These are phyloP conservation scores for Penicillium pulvis DNA, from an alignment of 495 filamentous ascomycete genomes.

Conservation along the genomic window DNA sequence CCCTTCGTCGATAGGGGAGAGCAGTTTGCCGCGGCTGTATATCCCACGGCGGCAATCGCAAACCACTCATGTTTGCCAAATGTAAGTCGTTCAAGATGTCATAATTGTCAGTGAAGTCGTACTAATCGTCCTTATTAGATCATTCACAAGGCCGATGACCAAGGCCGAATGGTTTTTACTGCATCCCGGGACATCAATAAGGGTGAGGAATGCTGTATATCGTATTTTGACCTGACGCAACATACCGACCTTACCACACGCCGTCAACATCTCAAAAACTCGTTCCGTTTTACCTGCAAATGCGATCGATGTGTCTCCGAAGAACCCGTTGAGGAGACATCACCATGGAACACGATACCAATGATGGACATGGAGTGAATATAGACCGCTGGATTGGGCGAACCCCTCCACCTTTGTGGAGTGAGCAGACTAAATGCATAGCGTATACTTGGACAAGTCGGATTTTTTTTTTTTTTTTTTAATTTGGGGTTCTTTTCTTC, in stretches of 20 bases:
- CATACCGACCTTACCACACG: slow-evolving; percentile 25
- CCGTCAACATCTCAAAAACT: slow-evolving; percentile 31
- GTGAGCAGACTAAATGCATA: background rate
- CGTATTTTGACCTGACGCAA: slow-evolving; percentile 41
- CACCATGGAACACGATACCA: slow-evolving; percentile 22
- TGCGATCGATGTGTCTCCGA: slow-evolving; percentile 38
- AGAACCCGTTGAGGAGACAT: slow-evolving; percentile 16
- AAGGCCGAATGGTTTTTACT: slow-evolving; percentile 42
- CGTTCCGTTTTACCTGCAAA: slow-evolving; percentile 38
- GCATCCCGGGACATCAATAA: slow-evolving; percentile 35
- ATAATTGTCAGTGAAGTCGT: slow-evolving; percentile 6
- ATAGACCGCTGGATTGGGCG: background rate
- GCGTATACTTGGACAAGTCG: background rate
- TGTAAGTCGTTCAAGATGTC: slow-evolving; percentile 23
- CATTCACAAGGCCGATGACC: slow-evolving; percentile 37
- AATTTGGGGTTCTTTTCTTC: background rate
- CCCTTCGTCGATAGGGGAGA: slow-evolving; percentile 31
- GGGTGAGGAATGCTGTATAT: slow-evolving; percentile 45
- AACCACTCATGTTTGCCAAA: slow-evolving; percentile 46
- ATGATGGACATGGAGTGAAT: slow-evolving; percentile 14
- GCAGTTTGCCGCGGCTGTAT: slow-evolving; percentile 43
- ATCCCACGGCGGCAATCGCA: slow-evolving; percentile 39
- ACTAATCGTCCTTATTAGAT: slow-evolving; percentile 20
- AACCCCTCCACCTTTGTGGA: background rate
- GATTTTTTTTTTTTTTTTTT: too few species aligned